A percentile compares a stretch with the other conserved stretches of the same genome.
phyloP scores from a whole-genome alignment of 345 rosid species.

The Citrus sinensis region DNA sequence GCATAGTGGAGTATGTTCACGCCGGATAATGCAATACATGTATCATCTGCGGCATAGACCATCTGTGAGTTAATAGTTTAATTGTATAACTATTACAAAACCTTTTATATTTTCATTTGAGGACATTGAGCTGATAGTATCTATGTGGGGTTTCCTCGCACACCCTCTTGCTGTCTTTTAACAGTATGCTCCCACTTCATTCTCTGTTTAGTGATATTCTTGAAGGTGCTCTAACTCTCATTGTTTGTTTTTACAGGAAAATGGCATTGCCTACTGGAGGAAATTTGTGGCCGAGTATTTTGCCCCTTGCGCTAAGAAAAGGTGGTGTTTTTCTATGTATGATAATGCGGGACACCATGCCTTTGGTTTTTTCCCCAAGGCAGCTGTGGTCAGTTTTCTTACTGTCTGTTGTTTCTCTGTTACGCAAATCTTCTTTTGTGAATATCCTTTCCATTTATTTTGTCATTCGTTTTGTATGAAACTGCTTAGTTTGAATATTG shows the following conservation, averaged over 20 bases:
- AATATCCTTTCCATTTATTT: not conserved
- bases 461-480: not conserved
- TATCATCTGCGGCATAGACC: slow-evolving; percentile 26
- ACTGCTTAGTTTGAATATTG: not conserved
- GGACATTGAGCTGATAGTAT: not conserved
- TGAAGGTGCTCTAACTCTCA: not conserved
- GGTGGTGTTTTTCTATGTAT: slow-evolving; percentile 41
- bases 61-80: slow-evolving; percentile 9
- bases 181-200: not conserved
- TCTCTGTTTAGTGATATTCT: not conserved
- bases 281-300: slow-evolving; percentile 40
- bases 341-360: slow-evolving; percentile 17
- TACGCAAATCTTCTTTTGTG: not conserved
- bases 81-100: not conserved
- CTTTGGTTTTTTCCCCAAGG: slow-evolving; percentile 31
- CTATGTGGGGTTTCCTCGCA: not conserved
- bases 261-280: slow-evolving; percentile 40
- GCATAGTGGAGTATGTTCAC: slow-evolving; percentile 13
- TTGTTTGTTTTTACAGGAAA: slow-evolving; percentile 24
- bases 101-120: not conserved
- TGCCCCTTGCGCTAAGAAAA: slow-evolving; percentile 35
- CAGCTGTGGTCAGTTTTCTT: slow-evolving; percentile 19
- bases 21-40: slow-evolving; percentile 23
- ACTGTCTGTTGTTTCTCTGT: not conserved
- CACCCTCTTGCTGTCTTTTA: not conserved